Evolutionary conservation across 2,329 filamentous ascomycete genomes (phyloP), one percentile per base, ranked within the genome.

Genomic region (Fusarium sp.): DNA sequence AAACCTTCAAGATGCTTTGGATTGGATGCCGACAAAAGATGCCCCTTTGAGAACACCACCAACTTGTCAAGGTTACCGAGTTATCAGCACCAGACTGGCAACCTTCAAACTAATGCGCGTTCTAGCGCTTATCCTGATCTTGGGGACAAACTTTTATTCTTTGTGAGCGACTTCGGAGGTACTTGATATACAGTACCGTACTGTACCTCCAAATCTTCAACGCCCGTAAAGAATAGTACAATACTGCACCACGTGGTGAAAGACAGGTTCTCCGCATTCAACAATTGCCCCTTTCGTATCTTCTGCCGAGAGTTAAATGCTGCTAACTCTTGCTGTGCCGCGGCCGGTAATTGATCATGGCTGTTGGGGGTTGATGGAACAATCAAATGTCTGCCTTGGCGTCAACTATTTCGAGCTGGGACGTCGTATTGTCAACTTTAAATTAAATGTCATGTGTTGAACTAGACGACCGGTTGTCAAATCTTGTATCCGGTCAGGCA

Each of bases 341-440:
- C 42, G 48, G 60, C 51, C 60, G 60, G 65, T 69, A 69, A 59
- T 61, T 61, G 65, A 61, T n/a, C n/a, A 32, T 52, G 46, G 44
- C 44, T 40, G 45, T 48, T 40, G 59, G 40, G 54, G 27, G 37
- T 48, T 27, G 30, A 51, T 41, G 42, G 48, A 61, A 53, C 24
- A 51, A 55, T 55, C n/a, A 46, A 18, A 32, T n/a, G 27, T 30
- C 53, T 27, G 65, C 40, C 53, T 48, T 66, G 41, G 37, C 32
- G 34, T 66, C 24, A 30, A 20, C 20, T 22, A 27, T 54, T 24
- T 27, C 37, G 14, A 44, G 29, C 14, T 65, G 27, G 18, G 22
- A 42, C 18, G 53, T 52, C 22, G 32, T 49, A 27, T 45, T 40
- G 24, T 18, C 53, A 65, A 60, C 46, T 57, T 37, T 57, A 27